Base-by-base conservation (phyloP, 1,284 basidiomycete genomes). In the Cronartium ribicola region DNA sequence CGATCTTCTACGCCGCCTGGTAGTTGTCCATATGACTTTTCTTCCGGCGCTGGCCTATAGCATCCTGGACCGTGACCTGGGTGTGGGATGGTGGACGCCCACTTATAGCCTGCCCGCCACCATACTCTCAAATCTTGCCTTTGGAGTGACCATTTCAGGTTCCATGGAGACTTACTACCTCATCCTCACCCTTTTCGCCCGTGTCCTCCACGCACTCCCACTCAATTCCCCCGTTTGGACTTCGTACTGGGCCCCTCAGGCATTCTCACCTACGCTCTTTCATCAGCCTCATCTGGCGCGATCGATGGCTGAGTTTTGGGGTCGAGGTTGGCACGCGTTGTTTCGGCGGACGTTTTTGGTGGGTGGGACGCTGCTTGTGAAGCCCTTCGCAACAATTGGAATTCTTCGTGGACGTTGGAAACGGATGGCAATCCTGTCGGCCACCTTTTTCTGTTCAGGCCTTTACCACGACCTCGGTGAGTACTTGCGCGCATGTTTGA, bases 371-470 rank as follows among this genome's bases (percentile, higher is more conserved):
- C 48, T 51, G 14, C 14, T 51, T 11, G 48, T 51, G 14, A 51
- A 51, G 20, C 48, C 48, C 4, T 51, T 51, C 4, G 11, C 10
- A 17, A 20, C 48, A 17, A 13, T 51, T 13, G 48, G 48, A 11
- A 51, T 51, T 13, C 20, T 51, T 5, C 14, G 48, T 51, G 48
- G 48, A 4, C 48, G 48, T 4, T 13, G 48, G 20, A 51, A 51
- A 20, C 48, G 48, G 20, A 51, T 51, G 5, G 48, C 4, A 20
- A 51, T 51, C 10, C 48, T 51, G 14, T 51, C 20, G 14, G 48
- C 48, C 20, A 51, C 48, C 48, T 51, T 51, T 20, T 51, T 51
- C 48, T 51, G 48, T 51, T 51, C 48, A 11, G 48, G 48, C 20
- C 3, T 51, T 20, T 51, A 51, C 20, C 48, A 51, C 20, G 48